phyloP scores from a whole-genome alignment of 345 rosid species.

The Firmiana major region DNA sequence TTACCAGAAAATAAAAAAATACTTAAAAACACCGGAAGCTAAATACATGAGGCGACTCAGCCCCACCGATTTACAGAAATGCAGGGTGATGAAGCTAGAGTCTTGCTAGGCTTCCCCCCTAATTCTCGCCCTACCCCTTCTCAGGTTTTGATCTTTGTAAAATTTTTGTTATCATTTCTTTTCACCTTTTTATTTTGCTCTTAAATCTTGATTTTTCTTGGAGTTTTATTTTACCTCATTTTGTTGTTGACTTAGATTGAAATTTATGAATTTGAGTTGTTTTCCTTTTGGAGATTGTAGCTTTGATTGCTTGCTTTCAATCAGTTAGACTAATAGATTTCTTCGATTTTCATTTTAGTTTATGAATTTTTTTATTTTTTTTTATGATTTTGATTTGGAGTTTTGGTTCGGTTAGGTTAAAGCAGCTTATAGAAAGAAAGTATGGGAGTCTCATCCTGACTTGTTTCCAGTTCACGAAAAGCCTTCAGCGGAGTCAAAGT shows the following conservation, averaged over 20 bases:
- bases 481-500: conserved; percentile 63
- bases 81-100: conserved; percentile 76
- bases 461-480: conserved; percentile 67
- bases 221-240: conserved; percentile 5
- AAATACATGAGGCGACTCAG: background rate
- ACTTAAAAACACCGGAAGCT: background rate
- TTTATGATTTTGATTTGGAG: background rate
- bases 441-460: conserved; percentile 91
- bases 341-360: background rate
- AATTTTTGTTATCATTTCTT: background rate
- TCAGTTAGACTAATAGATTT: background rate
- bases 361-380: background rate
- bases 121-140: conserved; percentile 52
- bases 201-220: background rate
- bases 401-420: conserved; percentile 46
- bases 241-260: conserved; percentile 5
- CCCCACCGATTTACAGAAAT: conserved; percentile 30
- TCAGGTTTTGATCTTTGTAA: conserved; percentile 38
- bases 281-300: background rate
- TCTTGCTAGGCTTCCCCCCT: conserved; percentile 70
- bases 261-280: conserved; percentile 7
- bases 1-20: background rate
- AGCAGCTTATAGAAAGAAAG: conserved; percentile 79
- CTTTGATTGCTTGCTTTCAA: background rate
- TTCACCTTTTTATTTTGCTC: background rate